Base-by-base conservation (phyloP, 805 yeast genomes). In the Candida ovalis region DNA sequence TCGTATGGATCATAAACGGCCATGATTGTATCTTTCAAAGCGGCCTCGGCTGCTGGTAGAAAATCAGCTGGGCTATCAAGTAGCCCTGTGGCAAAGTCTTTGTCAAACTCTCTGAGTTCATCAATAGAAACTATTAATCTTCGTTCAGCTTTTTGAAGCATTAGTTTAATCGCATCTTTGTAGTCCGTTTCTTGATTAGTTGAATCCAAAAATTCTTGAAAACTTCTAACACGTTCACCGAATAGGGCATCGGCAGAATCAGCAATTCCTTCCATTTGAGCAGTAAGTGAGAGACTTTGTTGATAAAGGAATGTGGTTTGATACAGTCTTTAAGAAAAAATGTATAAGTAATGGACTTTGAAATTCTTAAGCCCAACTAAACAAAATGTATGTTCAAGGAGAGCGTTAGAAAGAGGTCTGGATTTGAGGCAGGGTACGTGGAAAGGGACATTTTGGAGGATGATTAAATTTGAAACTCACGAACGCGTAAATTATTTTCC, bases 41-140 rank as follows among this genome's bases (percentile, higher is more conserved):
- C 97, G 47, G 84, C 75, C 62, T 91, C 96, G 47, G 91, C 84
- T 6, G 98, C 89, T 4, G 97, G 97, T 25, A 92, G 71, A 58
- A 66, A 91, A 46, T 89, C 96, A 1, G 95, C 82, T 0, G 99
- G 99, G 19, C 71, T 71, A 47, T 79, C 72, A 46, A 94, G 68
- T 9, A 90, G 61, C 0, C 98, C 95, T 2, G 66, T 64, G 86
- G 97, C 94, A 55, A 83, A 80, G 1, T 77, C 81, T 10, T 47
- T 21, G 68, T 91, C 96, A 62, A 86, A 91, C 44, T 84, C 91
- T 57, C 97, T 77, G 18, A 94, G 65, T 55, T 92, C 97, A 67
- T 94, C 99, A 39, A 94, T 73, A 15, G 90, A 81, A 2, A 92
- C 84, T 2, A 76, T 71, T 40, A 92, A 71, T 59, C 99, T 76